Base-by-base conservation (phyloP, 768 basidiomycete species). In the Galerina sulciceps region DNA sequence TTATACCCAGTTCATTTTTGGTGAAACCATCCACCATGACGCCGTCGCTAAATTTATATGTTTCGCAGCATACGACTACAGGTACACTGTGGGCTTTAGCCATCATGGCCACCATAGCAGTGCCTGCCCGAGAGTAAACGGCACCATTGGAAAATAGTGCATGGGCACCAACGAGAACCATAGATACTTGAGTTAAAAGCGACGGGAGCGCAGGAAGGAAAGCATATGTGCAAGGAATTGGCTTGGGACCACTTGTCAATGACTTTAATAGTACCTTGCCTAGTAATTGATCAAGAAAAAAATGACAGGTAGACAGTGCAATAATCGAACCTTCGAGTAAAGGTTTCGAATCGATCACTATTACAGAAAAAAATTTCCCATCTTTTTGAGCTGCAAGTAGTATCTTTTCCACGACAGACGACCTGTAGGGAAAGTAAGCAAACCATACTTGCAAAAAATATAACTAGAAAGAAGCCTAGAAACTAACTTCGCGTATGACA, bases 31-130 rank as follows among this genome's bases (percentile, higher is more conserved):
- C 97, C 54, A 99, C 79, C 73, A 92, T 89, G 26, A 99, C 89
- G 35, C 87, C 86, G 65, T 99, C 96, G 15, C 92, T 91, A 67
- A 96, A 99, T 73, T 99, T 99, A 78, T 99, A 99, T 4, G 97
- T 99, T 75, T 99, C 97, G 66, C 96, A 97, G 63, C 95, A 98
- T 22, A 97, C 94, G 36, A 99, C 86, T 6, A 99, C 95, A 4
- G 97, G 96, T 0, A 98, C 90, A 20, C 87, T 88, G 66, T 90
- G 85, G 46, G 86, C 85, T 72, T 93, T 93, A 1, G 94, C 93
- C 82, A 98, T 88, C 96, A 99, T 96, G 1, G 96, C 93, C 6
- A 99, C 94, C 65, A 95, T 83, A 0, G 96, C 96, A 3, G 96
- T 99, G 23, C 97, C 97, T 0, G 95, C 94, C 50, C 97, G 84